phyloP scores from a whole-genome alignment of 192 early-diverging fungal genomes.

The Thamnidium elegans region DNA sequence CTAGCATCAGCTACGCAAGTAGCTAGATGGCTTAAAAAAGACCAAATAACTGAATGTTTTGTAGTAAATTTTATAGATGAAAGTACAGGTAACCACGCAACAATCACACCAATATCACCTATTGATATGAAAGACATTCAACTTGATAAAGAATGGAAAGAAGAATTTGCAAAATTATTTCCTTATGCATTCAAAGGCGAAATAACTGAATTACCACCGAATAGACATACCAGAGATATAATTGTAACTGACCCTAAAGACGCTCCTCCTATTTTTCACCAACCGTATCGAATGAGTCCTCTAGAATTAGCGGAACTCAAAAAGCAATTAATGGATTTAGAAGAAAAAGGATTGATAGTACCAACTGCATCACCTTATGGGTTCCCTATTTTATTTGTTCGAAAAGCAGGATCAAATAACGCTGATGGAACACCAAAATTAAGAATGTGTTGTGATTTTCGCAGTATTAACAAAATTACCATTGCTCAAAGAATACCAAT shows the following conservation, averaged over 20 bases:
- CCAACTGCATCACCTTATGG: constrained; percentile 35
- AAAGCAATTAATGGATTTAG: constrained; percentile 15
- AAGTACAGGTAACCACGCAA: neutral
- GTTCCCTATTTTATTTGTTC: constrained; percentile 42
- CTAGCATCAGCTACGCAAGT: neutral
- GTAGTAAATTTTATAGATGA: neutral
- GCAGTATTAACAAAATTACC: constrained; percentile 49
- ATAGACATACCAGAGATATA: neutral
- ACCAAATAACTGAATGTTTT: neutral
- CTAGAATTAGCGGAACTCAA: constrained; percentile 4
- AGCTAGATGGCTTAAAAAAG: neutral
- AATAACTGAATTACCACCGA: neutral
- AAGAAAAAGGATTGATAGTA: constrained; percentile 31
- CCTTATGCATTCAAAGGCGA: neutral
- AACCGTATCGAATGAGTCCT: constrained; percentile 23
- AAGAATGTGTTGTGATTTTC: constrained; percentile 48
- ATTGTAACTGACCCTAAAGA: neutral
- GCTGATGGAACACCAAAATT: constrained; percentile 5
- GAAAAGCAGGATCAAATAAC: constrained; percentile 44
- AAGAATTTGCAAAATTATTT: neutral
- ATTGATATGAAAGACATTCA: neutral
- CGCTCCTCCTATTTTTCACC: neutral
- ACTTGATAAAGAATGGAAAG: neutral
- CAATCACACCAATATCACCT: neutral
- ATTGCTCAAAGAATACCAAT: constrained; percentile 29